Conservation (phyloP, 129 eudicot species). For the Kitagawia praeruptora region DNA sequence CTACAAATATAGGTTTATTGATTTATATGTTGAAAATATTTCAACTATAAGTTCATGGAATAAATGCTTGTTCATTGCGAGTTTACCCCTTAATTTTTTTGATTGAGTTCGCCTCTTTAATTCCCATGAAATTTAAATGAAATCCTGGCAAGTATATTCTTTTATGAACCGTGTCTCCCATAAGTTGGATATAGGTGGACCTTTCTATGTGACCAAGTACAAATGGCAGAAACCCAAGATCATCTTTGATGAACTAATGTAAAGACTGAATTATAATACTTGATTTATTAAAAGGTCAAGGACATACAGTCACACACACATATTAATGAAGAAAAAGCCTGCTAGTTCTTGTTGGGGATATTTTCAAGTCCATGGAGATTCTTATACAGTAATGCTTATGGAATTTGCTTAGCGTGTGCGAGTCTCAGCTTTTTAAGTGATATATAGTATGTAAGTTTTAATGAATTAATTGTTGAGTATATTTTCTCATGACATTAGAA, state of each 20-base stretch:
- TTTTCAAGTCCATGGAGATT: background rate
- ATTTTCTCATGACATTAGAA: background rate
- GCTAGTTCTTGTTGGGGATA: background rate
- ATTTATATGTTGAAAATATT: too few species aligned
- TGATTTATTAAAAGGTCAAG: background rate
- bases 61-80: too few species aligned
- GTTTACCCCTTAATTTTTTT: too few species aligned
- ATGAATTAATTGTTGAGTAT: background rate
- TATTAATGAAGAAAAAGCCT: background rate
- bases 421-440: background rate
- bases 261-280: background rate
- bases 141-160: too few species aligned
- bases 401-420: background rate
- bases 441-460: background rate
- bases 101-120: too few species aligned
- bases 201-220: too few species aligned
- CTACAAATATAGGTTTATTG: too few species aligned
- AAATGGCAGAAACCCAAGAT: too few species aligned
- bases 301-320: background rate
- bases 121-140: too few species aligned
- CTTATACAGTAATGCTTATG: background rate
- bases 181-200: too few species aligned
- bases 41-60: too few species aligned
- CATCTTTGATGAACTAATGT: background rate
- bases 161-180: too few species aligned